These are phyloP conservation scores for Paxillus ammoniavirescens DNA, from an alignment of 768 basidiomycete genomes.

Conservation along the genomic window DNA sequence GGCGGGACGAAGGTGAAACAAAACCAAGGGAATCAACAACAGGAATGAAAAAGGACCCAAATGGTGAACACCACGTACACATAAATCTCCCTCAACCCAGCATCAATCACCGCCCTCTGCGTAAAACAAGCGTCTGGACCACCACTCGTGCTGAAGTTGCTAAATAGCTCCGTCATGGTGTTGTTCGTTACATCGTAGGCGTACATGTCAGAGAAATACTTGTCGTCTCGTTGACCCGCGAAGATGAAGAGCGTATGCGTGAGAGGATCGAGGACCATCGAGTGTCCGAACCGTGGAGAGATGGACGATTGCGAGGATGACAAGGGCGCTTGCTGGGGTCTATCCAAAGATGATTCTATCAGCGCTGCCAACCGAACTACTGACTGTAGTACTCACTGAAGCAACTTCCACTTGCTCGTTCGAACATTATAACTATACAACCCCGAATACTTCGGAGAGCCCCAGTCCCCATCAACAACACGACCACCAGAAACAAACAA, in stretches of 20 bases:
- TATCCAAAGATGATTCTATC: background rate
- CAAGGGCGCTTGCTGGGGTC: constrained; percentile 19
- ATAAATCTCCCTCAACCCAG: constrained; percentile 63
- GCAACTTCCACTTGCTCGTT: constrained; percentile 61
- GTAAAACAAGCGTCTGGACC: constrained; percentile 75
- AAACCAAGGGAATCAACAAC: background rate
- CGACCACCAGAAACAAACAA: constrained; percentile 78
- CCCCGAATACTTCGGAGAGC: constrained; percentile 61
- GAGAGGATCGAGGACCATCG: constrained; percentile 72
- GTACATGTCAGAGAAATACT: constrained; percentile 75
- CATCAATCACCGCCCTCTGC: constrained; percentile 70
- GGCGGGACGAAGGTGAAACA: background rate
- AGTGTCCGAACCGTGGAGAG: constrained; percentile 70
- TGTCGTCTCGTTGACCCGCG: constrained; percentile 68
- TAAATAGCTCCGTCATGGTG: constrained; percentile 58
- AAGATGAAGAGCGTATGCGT: constrained; percentile 66
- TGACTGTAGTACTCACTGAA: constrained; percentile 50
- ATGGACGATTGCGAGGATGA: constrained; percentile 40
- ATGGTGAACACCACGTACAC: constrained; percentile 46
- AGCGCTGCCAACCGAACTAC: background rate
- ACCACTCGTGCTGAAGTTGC: constrained; percentile 57
- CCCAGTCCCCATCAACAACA: constrained; percentile 64
- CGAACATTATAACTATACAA: constrained; percentile 71
- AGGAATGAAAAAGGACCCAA: background rate
- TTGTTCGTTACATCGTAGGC: constrained; percentile 61